Conservation (phyloP, 2,329 filamentous ascomycete species). For the Colletotrichum kahawae region DNA sequence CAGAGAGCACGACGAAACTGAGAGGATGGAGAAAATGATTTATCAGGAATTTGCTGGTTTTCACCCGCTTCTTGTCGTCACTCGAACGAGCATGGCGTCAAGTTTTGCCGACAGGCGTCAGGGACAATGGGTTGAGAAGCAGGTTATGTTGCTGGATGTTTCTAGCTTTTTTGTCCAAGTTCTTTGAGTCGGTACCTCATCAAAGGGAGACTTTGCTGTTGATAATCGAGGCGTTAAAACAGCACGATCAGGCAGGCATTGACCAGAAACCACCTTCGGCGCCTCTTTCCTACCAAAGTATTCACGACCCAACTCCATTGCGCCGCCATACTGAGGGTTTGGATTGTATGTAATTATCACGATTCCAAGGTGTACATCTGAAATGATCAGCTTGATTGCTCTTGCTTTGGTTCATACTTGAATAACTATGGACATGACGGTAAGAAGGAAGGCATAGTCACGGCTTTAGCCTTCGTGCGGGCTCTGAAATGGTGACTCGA, state of each 20-base stretch:
- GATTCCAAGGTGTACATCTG: background rate
- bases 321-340: background rate
- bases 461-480: accelerated
- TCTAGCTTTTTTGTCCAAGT: too few species aligned
- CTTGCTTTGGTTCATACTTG: background rate
- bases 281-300: background rate
- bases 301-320: background rate
- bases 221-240: background rate
- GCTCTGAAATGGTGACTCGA: too few species aligned
- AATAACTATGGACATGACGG: background rate
- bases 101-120: background rate
- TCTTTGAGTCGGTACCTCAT: background rate
- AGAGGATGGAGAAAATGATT: too few species aligned
- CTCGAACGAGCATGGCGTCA: too few species aligned
- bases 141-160: background rate
- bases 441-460: accelerated
- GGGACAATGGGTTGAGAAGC: background rate
- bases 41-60: too few species aligned
- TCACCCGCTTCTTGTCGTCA: too few species aligned
- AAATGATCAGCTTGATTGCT: accelerated
- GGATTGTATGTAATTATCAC: accelerated
- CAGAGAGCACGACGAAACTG: too few species aligned
- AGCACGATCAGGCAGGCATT: background rate
- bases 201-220: background rate
- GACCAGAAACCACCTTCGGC: background rate